Percentiles rank a stretch among this genome's conserved stretches.
Conservation (phyloP, 2,329 filamentous ascomycete genomes). For the Ophiocordyceps australis region DNA sequence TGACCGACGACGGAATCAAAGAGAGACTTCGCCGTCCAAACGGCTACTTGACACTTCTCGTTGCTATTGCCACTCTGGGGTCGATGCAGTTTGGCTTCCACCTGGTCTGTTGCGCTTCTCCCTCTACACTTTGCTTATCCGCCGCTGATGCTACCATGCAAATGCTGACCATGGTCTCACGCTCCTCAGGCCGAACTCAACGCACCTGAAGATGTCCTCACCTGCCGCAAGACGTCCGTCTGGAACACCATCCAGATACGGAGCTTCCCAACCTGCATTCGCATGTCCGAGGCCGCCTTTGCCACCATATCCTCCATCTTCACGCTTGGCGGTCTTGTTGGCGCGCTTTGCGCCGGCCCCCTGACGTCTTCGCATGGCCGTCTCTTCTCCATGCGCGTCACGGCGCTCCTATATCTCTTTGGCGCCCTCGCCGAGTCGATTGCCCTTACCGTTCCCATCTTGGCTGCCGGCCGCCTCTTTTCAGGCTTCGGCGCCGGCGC, state of each 20-base stretch:
- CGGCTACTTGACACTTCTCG: slow-evolving; percentile 58
- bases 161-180: not conserved
- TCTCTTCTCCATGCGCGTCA: slow-evolving; percentile 57
- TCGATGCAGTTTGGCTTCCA: slow-evolving; percentile 93
- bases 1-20: slow-evolving; percentile 12
- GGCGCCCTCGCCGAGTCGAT: slow-evolving; percentile 64
- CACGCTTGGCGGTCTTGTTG: slow-evolving; percentile 72
- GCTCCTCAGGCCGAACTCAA: slow-evolving; percentile 63
- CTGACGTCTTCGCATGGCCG: slow-evolving; percentile 64
- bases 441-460: slow-evolving; percentile 43
- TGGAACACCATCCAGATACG: slow-evolving; percentile 10
- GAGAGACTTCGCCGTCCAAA: slow-evolving; percentile 34
- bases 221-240: slow-evolving; percentile 46
- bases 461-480: slow-evolving; percentile 60
- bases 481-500: slow-evolving; percentile 76
- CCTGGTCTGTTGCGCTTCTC: slow-evolving; percentile 38
- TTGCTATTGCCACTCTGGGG: slow-evolving; percentile 63
- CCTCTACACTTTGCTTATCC: not conserved
- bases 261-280: slow-evolving; percentile 42
- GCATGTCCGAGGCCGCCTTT: slow-evolving; percentile 68
- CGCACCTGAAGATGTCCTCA: slow-evolving; percentile 84
- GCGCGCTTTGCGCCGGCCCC: slow-evolving; percentile 65
- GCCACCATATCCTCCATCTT: slow-evolving; percentile 81
- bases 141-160: no score
- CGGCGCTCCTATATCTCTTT: slow-evolving; percentile 55